Evolutionary conservation across 495 filamentous ascomycete species (phyloP).

Genomic region (Neurospora intermedia): DNA sequence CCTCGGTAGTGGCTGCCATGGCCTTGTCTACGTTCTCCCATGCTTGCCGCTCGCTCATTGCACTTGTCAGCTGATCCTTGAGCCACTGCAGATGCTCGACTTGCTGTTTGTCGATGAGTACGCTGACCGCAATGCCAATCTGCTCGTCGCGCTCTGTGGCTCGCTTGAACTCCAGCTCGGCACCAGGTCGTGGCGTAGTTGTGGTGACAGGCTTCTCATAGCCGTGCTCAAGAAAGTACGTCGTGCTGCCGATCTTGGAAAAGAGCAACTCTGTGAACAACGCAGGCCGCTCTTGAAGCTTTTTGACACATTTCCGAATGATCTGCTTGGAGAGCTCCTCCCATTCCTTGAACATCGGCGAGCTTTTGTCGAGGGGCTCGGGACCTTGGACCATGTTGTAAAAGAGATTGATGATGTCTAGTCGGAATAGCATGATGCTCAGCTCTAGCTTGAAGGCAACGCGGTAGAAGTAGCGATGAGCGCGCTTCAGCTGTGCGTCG

Average conservation of each 20-base stretch:
- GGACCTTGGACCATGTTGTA: slow-evolving; percentile 90
- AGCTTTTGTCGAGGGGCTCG: slow-evolving; percentile 55
- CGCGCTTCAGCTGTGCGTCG: slow-evolving; percentile 75
- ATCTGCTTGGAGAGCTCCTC: slow-evolving; percentile 79
- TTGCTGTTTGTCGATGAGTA: slow-evolving; percentile 66
- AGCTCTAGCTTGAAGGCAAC: slow-evolving; percentile 91
- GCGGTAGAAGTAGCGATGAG: slow-evolving; percentile 90
- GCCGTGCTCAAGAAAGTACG: slow-evolving; percentile 81
- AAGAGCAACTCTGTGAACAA: slow-evolving; percentile 85
- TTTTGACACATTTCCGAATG: slow-evolving; percentile 62
- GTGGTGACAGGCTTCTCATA: slow-evolving; percentile 68
- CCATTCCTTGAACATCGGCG: slow-evolving; percentile 72
- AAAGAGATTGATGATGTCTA: slow-evolving; percentile 83
- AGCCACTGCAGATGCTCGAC: slow-evolving; percentile 71
- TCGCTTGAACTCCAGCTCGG: slow-evolving; percentile 72
- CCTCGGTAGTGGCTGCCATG: slow-evolving; percentile 16
- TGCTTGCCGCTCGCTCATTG: slow-evolving; percentile 60
- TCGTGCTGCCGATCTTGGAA: slow-evolving; percentile 76
- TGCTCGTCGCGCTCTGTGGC: slow-evolving; percentile 54
- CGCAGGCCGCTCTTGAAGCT: slow-evolving; percentile 72
- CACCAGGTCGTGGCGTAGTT: slow-evolving; percentile 43
- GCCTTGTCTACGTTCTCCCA: slow-evolving; percentile 69
- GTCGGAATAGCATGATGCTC: slow-evolving; percentile 73
- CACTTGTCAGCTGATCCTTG: slow-evolving; percentile 53
- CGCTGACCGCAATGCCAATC: slow-evolving; percentile 66